Evolutionary conservation across 2,329 filamentous ascomycete species (phyloP).

Genomic region (Fusarium brevicatenulatum): DNA sequence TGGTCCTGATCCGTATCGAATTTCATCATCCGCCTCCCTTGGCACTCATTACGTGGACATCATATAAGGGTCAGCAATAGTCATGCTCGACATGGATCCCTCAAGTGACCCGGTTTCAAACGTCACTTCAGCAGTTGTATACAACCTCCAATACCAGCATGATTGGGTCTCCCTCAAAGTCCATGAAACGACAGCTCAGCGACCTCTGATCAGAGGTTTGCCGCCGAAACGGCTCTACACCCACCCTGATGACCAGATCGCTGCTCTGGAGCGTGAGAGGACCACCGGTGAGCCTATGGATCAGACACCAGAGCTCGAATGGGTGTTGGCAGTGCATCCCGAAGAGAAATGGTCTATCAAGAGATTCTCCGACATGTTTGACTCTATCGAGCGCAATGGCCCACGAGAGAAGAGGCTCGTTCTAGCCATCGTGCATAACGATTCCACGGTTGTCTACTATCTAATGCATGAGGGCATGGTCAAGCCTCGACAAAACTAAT

Average conservation of each 20-base stretch:
- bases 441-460: conserved; percentile 87
- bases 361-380: conserved; percentile 75
- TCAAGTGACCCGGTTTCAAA: conserved; percentile 28
- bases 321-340: conserved; percentile 79
- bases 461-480: conserved; percentile 87
- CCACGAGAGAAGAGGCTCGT: conserved; percentile 73
- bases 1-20: background rate
- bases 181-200: conserved; percentile 58
- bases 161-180: conserved; percentile 73
- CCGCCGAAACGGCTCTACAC: conserved; percentile 79
- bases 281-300: conserved; percentile 55
- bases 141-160: conserved; percentile 80
- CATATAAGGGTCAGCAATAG: background rate
- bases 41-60: conserved; percentile 4
- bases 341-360: conserved; percentile 77
- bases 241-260: conserved; percentile 85
- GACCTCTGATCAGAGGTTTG: conserved; percentile 76
- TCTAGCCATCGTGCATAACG: conserved; percentile 79
- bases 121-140: conserved; percentile 62
- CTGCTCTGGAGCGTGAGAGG: conserved; percentile 71
- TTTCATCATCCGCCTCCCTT: background rate
- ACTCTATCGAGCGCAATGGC: conserved; percentile 62
- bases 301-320: conserved; percentile 72
- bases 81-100: conserved; percentile 25
- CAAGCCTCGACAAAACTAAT: conserved; percentile 82